Base-by-base conservation (phyloP, 2,329 filamentous ascomycete genomes). In the Pseudogymnoascus sp. region DNA sequence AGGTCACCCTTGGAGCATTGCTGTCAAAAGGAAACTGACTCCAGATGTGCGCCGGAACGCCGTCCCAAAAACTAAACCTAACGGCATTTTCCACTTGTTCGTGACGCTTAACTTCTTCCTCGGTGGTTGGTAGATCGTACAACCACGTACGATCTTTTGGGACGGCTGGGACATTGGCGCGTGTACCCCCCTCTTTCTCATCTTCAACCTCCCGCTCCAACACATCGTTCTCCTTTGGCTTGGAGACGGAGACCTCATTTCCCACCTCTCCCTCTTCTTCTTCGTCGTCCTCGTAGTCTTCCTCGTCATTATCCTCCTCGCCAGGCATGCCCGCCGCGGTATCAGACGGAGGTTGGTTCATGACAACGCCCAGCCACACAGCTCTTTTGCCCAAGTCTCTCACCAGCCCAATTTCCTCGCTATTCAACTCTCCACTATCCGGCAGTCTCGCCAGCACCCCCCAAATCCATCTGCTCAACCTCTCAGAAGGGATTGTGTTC, bases 401-500 rank as follows among this genome's bases (percentile, higher is more conserved):
- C 29, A 97, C 78, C 69, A 86, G 84, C 4, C 86, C 87, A 33
- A 96, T 83, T 69, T 94, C 88, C 45, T 85, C 82, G 65, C 90
- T 88, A 64, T 85, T 84, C 72, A 97, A 77, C 72, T 89, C 86
- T 1, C 91, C 91, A 8, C 84, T 77, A 36, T 90, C 88, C 0
- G 89, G 87, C 63, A 93, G 80, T 62, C 86, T 82, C 2, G 89
- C 90, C 48, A 97, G 78, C 62, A 96, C 74, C 0, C 88, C 86
- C 92, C 92, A 97, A 3, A 90, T 78, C 93, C 93, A 97, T 13
- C 85, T 81, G 64, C 90, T 92, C 4, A 89, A 85, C 27, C 60
- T 62, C n/a, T 40, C 37, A 5, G 58, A n/a, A 10, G 37, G 33
- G 5, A 59, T 7, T 18, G 33, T 37, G 58, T 86, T 82, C 15